Base-by-base conservation (phyloP, 2,329 filamentous ascomycete species). In the Diaporthe eres region DNA sequence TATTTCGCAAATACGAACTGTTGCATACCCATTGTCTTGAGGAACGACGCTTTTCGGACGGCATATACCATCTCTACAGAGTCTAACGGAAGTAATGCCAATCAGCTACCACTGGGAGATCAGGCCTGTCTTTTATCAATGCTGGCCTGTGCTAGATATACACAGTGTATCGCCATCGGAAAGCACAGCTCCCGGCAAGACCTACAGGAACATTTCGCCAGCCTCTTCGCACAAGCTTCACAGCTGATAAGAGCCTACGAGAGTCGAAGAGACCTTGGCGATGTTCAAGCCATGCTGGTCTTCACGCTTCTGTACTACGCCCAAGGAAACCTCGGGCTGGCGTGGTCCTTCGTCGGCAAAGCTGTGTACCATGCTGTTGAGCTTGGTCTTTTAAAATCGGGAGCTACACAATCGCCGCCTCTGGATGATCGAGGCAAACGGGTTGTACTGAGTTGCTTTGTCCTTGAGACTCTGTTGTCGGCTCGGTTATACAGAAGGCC, bases 221-320 rank as follows among this genome's bases (percentile, higher is more conserved):
- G 34, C 42, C 25, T 67, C 28, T 67, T 37, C 10, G 28, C 61
- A 34, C 8, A n/a, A 15, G 61, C 61, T n/a, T 67, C 39, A 67
- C 61, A 67, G 2, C 61, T 67, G 42, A 67, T 51, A 67, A 12
- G 42, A 17, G 12, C 19, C 42, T 67, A 67, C 61, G 61, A 51
- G 17, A 67, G 28, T 49, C 61, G 44, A 37, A 49, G 61, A 12
- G 42, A 67, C 2, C 2, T 67, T n/a, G 61, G 61, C 19, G 13
- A 67, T 67, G n/a, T 67, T 49, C 61, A 67, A 49, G 61, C 61
- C 61, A 49, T 67, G 61, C 61, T 67, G 6, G 19, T 67, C 19
- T 17, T 67, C 12, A 67, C 61, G 17, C 44, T 67, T n/a, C 61
- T 67, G 10, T 28, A 67, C 12, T 67, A 67, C 42, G 42, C 61